Evolutionary conservation across 305 asterid genomes (phyloP).

Genomic region (Solanum hybrid): DNA sequence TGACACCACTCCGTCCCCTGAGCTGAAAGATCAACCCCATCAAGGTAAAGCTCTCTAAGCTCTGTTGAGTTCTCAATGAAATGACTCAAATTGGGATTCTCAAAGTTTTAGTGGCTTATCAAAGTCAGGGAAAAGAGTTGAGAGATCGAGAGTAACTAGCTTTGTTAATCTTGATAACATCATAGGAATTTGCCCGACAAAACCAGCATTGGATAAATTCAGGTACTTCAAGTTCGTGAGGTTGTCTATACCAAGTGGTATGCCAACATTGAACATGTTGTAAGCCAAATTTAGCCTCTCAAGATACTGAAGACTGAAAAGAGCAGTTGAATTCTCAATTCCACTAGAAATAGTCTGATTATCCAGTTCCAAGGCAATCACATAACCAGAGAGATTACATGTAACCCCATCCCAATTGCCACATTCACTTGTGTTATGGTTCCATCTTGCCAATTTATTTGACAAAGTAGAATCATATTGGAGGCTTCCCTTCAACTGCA

Average conservation of each 20-base stretch:
- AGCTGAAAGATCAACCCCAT: conserved; percentile 41
- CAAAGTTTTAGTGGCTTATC: conserved; percentile 26
- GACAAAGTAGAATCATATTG: neutral
- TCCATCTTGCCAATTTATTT: conserved; percentile 22
- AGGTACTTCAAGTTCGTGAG: conserved; percentile 35
- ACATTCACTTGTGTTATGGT: conserved; percentile 8
- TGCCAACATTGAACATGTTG: too few species aligned
- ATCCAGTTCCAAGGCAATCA: conserved; percentile 20
- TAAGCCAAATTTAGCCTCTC: too few species aligned
- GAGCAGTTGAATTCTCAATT: too few species aligned
- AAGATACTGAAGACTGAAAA: too few species aligned
- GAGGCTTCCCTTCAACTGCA: conserved; percentile 28
- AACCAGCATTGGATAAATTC: conserved; percentile 55
- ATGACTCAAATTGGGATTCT: conserved; percentile 32
- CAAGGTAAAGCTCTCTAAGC: conserved; percentile 50
- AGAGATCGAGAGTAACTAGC: conserved; percentile 50
- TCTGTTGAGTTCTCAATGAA: conserved; percentile 36
- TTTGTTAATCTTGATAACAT: conserved; percentile 28
- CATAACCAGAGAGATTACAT: conserved; percentile 50
- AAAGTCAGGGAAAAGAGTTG: conserved; percentile 20
- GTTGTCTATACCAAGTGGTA: conserved; percentile 27
- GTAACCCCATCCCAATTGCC: conserved; percentile 46
- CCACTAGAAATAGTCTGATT: conserved; percentile 3
- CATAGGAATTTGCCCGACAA: conserved; percentile 44
- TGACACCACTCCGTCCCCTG: conserved; percentile 34